A percentile compares a stretch with the other conserved stretches of the same genome.
phyloP scores from a whole-genome alignment of 202 grass and related monocot species.

The Alloteropsis angusta region DNA sequence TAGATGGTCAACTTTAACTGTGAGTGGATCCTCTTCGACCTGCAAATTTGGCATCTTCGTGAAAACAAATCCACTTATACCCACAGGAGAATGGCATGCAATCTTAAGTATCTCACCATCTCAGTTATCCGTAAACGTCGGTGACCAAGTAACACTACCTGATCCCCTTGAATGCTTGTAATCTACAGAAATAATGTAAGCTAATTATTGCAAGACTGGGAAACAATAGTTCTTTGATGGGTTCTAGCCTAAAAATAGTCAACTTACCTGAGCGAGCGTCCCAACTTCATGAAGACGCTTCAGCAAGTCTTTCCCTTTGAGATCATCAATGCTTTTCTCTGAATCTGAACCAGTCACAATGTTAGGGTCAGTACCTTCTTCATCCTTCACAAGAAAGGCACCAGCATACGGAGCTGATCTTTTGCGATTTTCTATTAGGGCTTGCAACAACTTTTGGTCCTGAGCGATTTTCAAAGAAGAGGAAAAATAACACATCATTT shows the following conservation, averaged over 20 bases:
- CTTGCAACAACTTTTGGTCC: conserved; percentile 71
- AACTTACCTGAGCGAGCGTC: conserved; percentile 65
- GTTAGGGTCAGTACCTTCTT: conserved; percentile 57
- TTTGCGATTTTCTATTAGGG: conserved; percentile 76
- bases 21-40: conserved; percentile 94
- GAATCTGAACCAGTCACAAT: conserved; percentile 63
- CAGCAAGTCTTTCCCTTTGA: conserved; percentile 88
- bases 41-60: conserved; percentile 34
- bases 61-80: conserved; percentile 21
- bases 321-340: conserved; percentile 81
- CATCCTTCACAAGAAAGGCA: conserved; percentile 92
- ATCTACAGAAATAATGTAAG: conserved; percentile 51
- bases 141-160: conserved; percentile 78
- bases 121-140: conserved; percentile 77
- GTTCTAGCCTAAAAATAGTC: not conserved
- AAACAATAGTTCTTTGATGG: not conserved
- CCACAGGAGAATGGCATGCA: not conserved
- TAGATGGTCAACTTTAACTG: conserved; percentile 92
- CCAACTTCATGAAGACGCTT: conserved; percentile 93
- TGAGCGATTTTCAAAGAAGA: conserved; percentile 22
- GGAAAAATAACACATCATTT: not conserved
- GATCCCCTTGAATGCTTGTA: conserved; percentile 88
- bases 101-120: conserved; percentile 52
- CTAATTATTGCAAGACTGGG: conserved; percentile 14
- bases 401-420: conserved; percentile 68